Base-by-base conservation (phyloP, 2,329 filamentous ascomycete genomes). In the Cryphonectria nitschkei region DNA sequence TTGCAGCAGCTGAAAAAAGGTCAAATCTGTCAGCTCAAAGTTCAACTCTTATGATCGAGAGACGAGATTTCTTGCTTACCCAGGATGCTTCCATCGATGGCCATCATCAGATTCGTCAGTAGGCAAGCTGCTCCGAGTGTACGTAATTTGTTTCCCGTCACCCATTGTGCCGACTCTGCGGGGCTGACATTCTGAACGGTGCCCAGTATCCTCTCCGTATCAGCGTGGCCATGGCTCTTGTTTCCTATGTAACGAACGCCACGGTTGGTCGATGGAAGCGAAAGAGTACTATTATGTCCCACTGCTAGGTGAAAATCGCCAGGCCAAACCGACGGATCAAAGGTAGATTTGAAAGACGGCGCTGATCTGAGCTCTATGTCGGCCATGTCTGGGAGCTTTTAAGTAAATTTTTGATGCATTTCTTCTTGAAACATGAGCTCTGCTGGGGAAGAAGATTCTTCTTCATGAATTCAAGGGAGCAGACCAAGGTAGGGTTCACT, bases 31-130 rank as follows among this genome's bases (percentile, higher is more conserved):
- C 58, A 61, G 58, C 34, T 34, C 19, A n/a, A 39, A 2, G 22
- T n/a, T 29, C 61, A 29, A 13, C 3, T 34, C 22, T 2, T 29
- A 22, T 16, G 22, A n/a, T 3, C 61, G n/a, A 39, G 11, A 16
- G 6, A 32, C 8, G 46, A n/a, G 13, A 3, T 11, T 9, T 22
- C 7, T 2, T 14, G 41, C 41, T 50, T 29, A 65, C 63, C 63
- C 29, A 65, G 63, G 22, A 65, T 65, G 14, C 63, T 65, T 50
- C 63, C 63, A 14, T 65, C 63, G 41, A 65, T 65, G 1, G 63
- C 63, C 63, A 65, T 65, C 63, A 65, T 65, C 29, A 65, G 39
- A 19, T 65, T 65, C 9, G 63, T 43, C 13, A 65, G 63, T 14
- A 65, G 43, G 22, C 63, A 65, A 16, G 63, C 63, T 16, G 43